These are phyloP conservation scores for Exophiala calicioides DNA, from an alignment of 2,329 filamentous ascomycete species.

Conservation along the genomic window DNA sequence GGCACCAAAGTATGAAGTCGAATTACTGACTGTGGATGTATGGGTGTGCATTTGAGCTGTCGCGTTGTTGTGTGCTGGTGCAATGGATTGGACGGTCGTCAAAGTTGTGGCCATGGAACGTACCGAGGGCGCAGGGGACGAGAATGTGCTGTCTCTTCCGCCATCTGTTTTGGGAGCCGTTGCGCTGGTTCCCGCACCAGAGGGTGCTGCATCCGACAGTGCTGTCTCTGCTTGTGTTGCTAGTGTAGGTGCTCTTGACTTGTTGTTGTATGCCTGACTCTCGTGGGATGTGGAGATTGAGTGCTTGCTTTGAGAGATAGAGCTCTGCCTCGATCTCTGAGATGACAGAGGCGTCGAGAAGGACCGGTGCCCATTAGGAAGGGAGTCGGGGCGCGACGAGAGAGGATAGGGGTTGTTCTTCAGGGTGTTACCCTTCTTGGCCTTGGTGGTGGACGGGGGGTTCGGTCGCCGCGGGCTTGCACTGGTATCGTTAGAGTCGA, in stretches of 20 bases:
- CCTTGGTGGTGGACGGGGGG: slow-evolving; percentile 22
- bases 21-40: slow-evolving; percentile 35
- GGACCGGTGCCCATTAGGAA: slow-evolving; percentile 55
- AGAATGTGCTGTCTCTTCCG: slow-evolving; percentile 68
- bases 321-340: slow-evolving; percentile 57
- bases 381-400: slow-evolving; percentile 56
- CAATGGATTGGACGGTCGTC: slow-evolving; percentile 65
- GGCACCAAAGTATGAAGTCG: slow-evolving; percentile 57
- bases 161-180: slow-evolving; percentile 65
- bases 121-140: slow-evolving; percentile 65
- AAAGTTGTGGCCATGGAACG: slow-evolving; percentile 66
- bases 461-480: slow-evolving; percentile 25
- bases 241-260: slow-evolving; percentile 75
- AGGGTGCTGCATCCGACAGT: slow-evolving; percentile 72
- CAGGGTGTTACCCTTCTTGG: slow-evolving; percentile 62
- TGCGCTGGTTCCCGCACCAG: slow-evolving; percentile 75
- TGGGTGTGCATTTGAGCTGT: slow-evolving; percentile 38
- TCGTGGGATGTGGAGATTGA: slow-evolving; percentile 65
- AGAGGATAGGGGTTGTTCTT: slow-evolving; percentile 92
- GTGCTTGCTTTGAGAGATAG: slow-evolving; percentile 58
- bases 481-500: slow-evolving; percentile 47
- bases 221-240: slow-evolving; percentile 80
- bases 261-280: slow-evolving; percentile 56
- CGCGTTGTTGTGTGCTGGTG: slow-evolving; percentile 47
- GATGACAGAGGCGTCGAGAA: slow-evolving; percentile 54